phyloP scores from a whole-genome alignment of 768 basidiomycete species.

The Boletus sensibilis region DNA sequence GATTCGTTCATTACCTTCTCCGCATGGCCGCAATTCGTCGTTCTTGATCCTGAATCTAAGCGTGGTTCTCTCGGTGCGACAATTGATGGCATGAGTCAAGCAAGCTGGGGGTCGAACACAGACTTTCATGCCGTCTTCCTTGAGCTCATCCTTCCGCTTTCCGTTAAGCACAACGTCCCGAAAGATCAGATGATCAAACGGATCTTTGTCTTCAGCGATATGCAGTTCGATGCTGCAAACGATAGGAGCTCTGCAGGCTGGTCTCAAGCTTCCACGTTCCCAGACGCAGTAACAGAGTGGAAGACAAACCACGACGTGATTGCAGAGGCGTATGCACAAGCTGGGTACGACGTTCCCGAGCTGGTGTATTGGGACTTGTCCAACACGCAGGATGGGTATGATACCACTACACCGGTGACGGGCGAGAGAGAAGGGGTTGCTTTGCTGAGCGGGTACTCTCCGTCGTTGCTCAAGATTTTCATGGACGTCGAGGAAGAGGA shows the following conservation, averaged over 20 bases:
- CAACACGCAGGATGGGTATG: slow-evolving; percentile 11
- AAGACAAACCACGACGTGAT: slow-evolving; percentile 63
- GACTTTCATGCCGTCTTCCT: slow-evolving; percentile 61
- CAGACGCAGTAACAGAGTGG: slow-evolving; percentile 36
- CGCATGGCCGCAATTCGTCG: slow-evolving; percentile 44
- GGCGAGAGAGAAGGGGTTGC: slow-evolving; percentile 60
- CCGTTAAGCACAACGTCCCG: slow-evolving; percentile 52
- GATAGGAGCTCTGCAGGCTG: no score
- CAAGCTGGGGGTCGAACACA: slow-evolving; percentile 58
- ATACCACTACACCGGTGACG: slow-evolving; percentile 46
- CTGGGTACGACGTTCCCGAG: slow-evolving; percentile 71
- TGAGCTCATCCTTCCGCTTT: slow-evolving; percentile 60
- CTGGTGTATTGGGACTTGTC: slow-evolving; percentile 72
- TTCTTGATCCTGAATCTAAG: slow-evolving; percentile 41
- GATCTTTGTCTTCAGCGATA: slow-evolving; percentile 74
- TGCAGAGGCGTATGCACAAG: slow-evolving; percentile 50
- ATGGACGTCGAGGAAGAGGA: slow-evolving; percentile 50
- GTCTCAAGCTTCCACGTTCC: neutral
- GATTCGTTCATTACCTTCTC: slow-evolving; percentile 73
- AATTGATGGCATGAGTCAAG: slow-evolving; percentile 35
- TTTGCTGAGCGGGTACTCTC: slow-evolving; percentile 68
- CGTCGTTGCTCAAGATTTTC: slow-evolving; percentile 69
- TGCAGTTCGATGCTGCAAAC: slow-evolving; percentile 61
- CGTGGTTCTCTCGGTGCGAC: slow-evolving; percentile 35
- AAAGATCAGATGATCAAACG: slow-evolving; percentile 75